phyloP scores from a whole-genome alignment of 2,329 filamentous ascomycete species.

The Clarireedia monteithiana region DNA sequence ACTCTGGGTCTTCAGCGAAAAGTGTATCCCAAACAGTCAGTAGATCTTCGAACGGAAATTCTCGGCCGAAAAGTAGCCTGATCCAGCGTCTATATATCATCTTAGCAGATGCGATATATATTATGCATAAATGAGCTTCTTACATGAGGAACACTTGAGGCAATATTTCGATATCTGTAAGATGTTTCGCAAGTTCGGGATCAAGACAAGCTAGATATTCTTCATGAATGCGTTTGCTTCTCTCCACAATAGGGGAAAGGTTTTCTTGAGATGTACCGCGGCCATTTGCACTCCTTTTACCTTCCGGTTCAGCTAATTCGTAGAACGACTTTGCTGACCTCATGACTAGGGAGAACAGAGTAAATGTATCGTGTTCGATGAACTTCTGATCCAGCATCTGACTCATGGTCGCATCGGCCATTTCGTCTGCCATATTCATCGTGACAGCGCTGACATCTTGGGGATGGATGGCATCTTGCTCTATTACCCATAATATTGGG shows the following conservation, averaged over 20 bases:
- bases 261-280: conserved; percentile 26
- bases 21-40: conserved; percentile 85
- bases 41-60: conserved; percentile 82
- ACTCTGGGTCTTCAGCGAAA: conserved; percentile 74
- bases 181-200: conserved; percentile 72
- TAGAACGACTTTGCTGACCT: conserved; percentile 81
- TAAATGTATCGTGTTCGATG: conserved; percentile 86
- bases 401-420: conserved; percentile 35
- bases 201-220: conserved; percentile 71
- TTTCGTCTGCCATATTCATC: conserved; percentile 25
- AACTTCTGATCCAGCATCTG: conserved; percentile 64
- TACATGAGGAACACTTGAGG: conserved; percentile 95
- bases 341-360: conserved; percentile 82
- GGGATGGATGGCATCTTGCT: conserved; percentile 66
- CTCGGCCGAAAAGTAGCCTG: conserved; percentile 81
- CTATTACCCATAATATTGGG: conserved; percentile 76
- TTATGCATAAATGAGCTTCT: conserved; percentile 23
- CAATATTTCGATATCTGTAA: conserved; percentile 79
- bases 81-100: conserved; percentile 62
- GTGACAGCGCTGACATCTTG: conserved; percentile 18
- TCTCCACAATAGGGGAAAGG: conserved; percentile 68
- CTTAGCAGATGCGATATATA: background rate
- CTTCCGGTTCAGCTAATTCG: conserved; percentile 44
- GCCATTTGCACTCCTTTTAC: conserved; percentile 29
- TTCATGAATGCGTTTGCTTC: conserved; percentile 83